Base-by-base conservation (phyloP, 441 rosid genomes). In the Pelargonium hybrid region DNA sequence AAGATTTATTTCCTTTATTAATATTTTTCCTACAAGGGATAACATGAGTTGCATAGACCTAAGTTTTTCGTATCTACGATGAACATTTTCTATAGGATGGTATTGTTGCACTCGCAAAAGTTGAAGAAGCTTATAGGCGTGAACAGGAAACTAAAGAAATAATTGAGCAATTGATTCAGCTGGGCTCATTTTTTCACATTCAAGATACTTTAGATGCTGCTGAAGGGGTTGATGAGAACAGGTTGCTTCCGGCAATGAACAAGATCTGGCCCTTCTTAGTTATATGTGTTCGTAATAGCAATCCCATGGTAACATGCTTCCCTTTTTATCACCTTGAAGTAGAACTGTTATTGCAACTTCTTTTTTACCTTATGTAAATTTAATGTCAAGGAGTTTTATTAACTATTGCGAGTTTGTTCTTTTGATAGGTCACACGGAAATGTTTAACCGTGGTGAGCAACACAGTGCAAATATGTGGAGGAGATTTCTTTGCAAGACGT, bases 401-500 rank as follows among this genome's bases (percentile, higher is more conserved):
- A 48, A 13, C 23, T 2, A 23, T 73, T 26, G 3, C 54, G 4
- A 61, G 8, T 52, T 29, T 56, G 34, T 66, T 74, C 1, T 17
- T 78, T 78, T 74, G 39, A 65, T 84, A 93, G 98, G 87, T 86
- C 73, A 83, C 86, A 6, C 77, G 85, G 71, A 88, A 85, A 75
- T 90, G 98, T 72, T 47, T 84, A 64, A 77, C 80, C 21, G 92
- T 79, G 69, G 79, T 93, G 68, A 77, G 79, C 83, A 83, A 69
- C 29, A 80, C 83, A 4, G 84, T 94, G 63, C 87, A 85, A 75
- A 84, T 82, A 71, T 88, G 93, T 4, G 96, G 96, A 69, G 97
- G 98, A 71, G 98, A 94, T 81, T 94, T 94, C 86, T 94, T 93
- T 82, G 73, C 92, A 17, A 91, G 97, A 37, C 93, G 97, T 21